Evolutionary conservation across 768 basidiomycete genomes (phyloP).

Genomic region (Tricholoma sp.): DNA sequence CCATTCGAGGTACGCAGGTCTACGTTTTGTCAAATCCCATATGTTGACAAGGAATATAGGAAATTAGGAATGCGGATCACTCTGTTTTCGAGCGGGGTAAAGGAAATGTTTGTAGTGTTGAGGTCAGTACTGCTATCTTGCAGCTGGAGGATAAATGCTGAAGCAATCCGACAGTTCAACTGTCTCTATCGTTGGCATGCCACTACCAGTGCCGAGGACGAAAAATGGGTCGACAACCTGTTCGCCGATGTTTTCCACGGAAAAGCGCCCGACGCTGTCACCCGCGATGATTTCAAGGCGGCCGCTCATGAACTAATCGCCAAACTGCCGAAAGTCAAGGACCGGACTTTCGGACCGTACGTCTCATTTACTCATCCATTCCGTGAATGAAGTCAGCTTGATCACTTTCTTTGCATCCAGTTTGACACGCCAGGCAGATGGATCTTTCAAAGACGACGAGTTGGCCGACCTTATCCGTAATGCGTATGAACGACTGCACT

Average conservation of each 20-base stretch:
- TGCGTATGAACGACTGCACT: conserved; percentile 43
- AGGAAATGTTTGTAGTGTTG: conserved; percentile 79
- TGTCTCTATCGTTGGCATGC: conserved; percentile 84
- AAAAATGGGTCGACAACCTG: conserved; percentile 55
- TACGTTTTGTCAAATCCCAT: not conserved
- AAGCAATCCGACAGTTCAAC: conserved; percentile 55
- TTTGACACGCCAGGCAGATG: conserved; percentile 54
- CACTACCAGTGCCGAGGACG: conserved; percentile 68
- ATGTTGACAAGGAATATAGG: conserved; percentile 29
- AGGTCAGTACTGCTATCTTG: conserved; percentile 38
- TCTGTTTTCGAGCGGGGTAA: conserved; percentile 71
- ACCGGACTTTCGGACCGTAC: conserved; percentile 68
- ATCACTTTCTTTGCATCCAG: conserved; percentile 26
- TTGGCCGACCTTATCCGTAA: conserved; percentile 62
- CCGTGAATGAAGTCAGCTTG: not conserved
- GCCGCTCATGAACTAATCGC: conserved; percentile 34
- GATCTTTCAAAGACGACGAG: conserved; percentile 63
- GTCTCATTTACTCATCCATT: conserved; percentile 12
- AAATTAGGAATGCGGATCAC: conserved; percentile 62
- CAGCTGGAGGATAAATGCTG: not conserved
- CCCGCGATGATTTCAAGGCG: conserved; percentile 45
- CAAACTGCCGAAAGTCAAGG: conserved; percentile 38
- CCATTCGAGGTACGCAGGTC: conserved; percentile 57
- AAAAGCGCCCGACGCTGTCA: conserved; percentile 43
- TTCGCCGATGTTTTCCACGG: conserved; percentile 51